Percentiles rank a stretch among this genome's conserved stretches.
These are phyloP conservation scores for Ilex asprella DNA, from an alignment of 257 asterid genomes.

Conservation along the genomic window DNA sequence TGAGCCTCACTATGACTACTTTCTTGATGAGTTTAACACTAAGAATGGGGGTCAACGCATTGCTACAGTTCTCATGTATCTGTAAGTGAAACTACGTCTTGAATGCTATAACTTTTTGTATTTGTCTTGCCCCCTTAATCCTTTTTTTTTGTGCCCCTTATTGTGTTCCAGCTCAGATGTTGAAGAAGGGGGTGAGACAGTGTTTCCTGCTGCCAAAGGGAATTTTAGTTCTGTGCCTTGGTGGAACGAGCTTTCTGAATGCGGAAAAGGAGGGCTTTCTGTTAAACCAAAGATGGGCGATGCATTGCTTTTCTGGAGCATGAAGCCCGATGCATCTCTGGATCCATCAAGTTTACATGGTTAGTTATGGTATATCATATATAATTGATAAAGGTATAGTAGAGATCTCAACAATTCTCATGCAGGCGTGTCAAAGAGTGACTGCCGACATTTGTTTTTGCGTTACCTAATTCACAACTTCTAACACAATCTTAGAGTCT, in stretches of 20 bases:
- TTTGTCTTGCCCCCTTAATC: not conserved
- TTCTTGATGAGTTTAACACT: slow-evolving; percentile 74
- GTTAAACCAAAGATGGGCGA: slow-evolving; percentile 94
- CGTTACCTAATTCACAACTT: not conserved
- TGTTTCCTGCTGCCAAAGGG: slow-evolving; percentile 91
- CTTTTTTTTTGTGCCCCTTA: slow-evolving; percentile 12
- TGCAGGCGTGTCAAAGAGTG: no score
- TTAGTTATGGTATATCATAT: slow-evolving; percentile 31
- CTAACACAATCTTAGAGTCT: not conserved
- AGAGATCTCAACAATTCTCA: slow-evolving; percentile 1
- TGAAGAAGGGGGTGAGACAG: slow-evolving; percentile 99
- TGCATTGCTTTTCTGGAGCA: slow-evolving; percentile 98
- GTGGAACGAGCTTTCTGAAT: slow-evolving; percentile 95
- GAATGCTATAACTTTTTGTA: slow-evolving; percentile 1
- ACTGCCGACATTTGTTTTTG: no score
- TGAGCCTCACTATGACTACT: slow-evolving; percentile 94
- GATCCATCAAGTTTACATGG: slow-evolving; percentile 97
- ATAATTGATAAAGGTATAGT: slow-evolving; percentile 5
- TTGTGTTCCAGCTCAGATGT: slow-evolving; percentile 75
- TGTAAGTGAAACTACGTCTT: slow-evolving; percentile 49
- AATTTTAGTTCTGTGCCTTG: slow-evolving; percentile 76
- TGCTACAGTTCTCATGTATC: slow-evolving; percentile 93
- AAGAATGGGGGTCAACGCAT: slow-evolving; percentile 94
- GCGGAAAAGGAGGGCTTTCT: slow-evolving; percentile 87
- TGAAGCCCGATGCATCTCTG: slow-evolving; percentile 83